Evolutionary conservation across 192 early-diverging fungal species (phyloP).

Genomic region (Rhizophagus clarus): DNA sequence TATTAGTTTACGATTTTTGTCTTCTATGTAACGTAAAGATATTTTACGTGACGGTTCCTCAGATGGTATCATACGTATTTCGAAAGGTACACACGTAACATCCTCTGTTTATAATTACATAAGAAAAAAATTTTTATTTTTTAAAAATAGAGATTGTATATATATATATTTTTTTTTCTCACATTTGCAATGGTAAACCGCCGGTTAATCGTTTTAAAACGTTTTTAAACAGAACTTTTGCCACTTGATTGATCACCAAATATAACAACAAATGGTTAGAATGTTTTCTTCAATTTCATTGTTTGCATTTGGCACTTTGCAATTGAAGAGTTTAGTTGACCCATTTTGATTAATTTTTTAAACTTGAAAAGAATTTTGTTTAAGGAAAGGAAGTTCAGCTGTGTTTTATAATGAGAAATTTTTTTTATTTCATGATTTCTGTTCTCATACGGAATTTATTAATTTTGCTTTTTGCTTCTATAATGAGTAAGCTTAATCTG

Average conservation of each 20-base stretch:
- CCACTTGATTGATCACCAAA: not conserved
- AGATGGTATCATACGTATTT: not conserved
- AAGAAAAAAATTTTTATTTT: not conserved
- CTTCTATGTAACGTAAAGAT: not conserved
- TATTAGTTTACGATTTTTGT: not conserved
- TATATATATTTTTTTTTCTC: not conserved
- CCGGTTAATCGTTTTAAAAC: not conserved
- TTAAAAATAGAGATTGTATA: too few relatives aligned
- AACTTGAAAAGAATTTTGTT: too few relatives aligned
- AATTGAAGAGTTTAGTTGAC: not conserved
- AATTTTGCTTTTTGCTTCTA: too few relatives aligned
- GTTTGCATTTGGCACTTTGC: not conserved
- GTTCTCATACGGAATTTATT: too few relatives aligned
- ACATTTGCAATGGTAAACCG: not conserved
- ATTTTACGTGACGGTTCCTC: not conserved
- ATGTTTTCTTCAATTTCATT: not conserved
- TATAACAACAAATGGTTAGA: not conserved
- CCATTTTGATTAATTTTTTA: too few relatives aligned
- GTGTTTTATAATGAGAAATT: too few relatives aligned
- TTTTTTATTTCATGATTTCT: too few relatives aligned
- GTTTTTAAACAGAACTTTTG: not conserved
- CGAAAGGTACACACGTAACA: not conserved
- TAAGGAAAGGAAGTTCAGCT: too few relatives aligned
- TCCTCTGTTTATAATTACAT: not conserved
- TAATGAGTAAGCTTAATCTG: too few relatives aligned